Percentiles rank a stretch among this genome's conserved stretches.
Conservation (phyloP, 2,329 filamentous ascomycete genomes). For the Chrysoporthe austroafricana region DNA sequence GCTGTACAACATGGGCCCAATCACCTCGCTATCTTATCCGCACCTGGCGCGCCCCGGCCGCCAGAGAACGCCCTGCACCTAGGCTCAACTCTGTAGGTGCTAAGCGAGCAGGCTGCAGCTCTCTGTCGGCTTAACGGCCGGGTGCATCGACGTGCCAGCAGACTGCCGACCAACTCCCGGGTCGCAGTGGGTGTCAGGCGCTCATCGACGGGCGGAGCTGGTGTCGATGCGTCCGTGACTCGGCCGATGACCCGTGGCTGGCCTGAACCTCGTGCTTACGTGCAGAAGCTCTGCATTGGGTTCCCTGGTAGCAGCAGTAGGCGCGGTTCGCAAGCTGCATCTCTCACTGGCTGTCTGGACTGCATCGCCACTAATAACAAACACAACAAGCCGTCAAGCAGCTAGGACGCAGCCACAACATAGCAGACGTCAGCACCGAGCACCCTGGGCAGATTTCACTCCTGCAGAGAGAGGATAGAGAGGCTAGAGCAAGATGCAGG, state of each 20-base stretch:
- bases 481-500: not conserved
- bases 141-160: not conserved
- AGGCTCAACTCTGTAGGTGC: not conserved
- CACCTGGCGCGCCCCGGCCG: not conserved
- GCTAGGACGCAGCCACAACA: conserved; percentile 8
- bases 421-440: not conserved
- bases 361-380: conserved; percentile 10
- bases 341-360: conserved; percentile 18
- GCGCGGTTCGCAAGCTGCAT: conserved; percentile 17
- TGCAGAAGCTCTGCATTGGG: conserved; percentile 25
- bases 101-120: not conserved
- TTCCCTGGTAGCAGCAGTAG: conserved; percentile 12
- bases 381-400: not conserved
- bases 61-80: not conserved
- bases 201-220: conserved; percentile 22
- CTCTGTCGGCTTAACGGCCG: not conserved
- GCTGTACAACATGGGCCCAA: not conserved
- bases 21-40: not conserved
- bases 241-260: conserved; percentile 20
- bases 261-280: conserved; percentile 25
- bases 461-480: not conserved
- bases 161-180: not conserved
- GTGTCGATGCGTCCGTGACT: conserved; percentile 24
- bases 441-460: not conserved
- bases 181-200: conserved; percentile 12